These are phyloP conservation scores for Agastache rugosa DNA, from an alignment of 257 asterid species.

Conservation along the genomic window DNA sequence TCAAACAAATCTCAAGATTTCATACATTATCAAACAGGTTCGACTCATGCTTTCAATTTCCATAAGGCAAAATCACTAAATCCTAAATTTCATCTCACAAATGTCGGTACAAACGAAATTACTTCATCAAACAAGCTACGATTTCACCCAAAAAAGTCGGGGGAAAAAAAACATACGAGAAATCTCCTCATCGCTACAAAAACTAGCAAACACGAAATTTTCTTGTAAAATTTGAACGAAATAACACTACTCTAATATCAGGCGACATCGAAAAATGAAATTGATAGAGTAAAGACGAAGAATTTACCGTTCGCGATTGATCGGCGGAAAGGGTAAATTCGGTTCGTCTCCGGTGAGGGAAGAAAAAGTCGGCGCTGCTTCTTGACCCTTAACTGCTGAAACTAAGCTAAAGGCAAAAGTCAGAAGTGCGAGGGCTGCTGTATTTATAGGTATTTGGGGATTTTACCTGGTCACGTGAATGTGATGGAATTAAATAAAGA, in stretches of 20 bases:
- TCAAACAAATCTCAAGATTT: background rate
- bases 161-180: background rate
- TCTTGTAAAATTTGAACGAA: background rate
- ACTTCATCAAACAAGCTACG: slow-evolving; percentile 14
- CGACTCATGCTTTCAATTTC: background rate
- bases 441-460: slow-evolving; percentile 27
- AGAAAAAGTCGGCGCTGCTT: background rate
- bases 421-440: slow-evolving; percentile 1
- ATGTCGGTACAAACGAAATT: background rate
- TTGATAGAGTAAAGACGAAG: background rate
- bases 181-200: background rate
- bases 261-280: background rate
- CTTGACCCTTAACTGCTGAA: slow-evolving; percentile 2
- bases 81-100: background rate
- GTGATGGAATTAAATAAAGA: background rate
- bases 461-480: slow-evolving; percentile 9
- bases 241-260: background rate
- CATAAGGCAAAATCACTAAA: background rate
- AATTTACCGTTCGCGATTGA: slow-evolving; percentile 10
- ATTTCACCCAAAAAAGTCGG: background rate
- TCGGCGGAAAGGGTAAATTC: background rate
- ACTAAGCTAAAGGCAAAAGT: slow-evolving; percentile 16
- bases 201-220: background rate
- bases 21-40: background rate
- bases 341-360: background rate